Conservation (phyloP, 2,329 filamentous ascomycete species). For the Chaetomiaceae sp. region DNA sequence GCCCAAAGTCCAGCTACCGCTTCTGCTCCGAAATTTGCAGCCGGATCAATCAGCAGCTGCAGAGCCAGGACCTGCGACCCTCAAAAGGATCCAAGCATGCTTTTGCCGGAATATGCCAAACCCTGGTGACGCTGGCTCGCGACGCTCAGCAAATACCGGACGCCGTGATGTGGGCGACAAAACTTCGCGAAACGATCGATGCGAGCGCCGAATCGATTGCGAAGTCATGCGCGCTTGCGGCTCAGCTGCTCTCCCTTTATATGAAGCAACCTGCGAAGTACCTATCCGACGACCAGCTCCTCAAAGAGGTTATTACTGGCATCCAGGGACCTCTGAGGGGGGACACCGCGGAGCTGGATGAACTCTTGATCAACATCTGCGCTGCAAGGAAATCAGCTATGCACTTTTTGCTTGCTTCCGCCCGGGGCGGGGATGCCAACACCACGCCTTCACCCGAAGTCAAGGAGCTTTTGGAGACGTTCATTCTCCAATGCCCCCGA, state of each 20-base stretch:
- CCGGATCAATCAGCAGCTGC: conserved; percentile 35
- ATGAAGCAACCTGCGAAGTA: conserved; percentile 40
- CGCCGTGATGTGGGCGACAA: conserved; percentile 50
- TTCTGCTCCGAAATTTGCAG: conserved; percentile 32
- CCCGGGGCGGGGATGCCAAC: conserved; percentile 11
- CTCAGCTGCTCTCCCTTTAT: conserved; percentile 49
- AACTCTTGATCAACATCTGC: conserved; percentile 52
- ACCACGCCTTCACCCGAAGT: conserved; percentile 19
- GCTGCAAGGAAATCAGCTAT: conserved; percentile 49
- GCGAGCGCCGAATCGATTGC: conserved; percentile 41
- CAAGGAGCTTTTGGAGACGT: conserved; percentile 42
- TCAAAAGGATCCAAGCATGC: conserved; percentile 37
- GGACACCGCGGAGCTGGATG: conserved; percentile 53
- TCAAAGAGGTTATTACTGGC: conserved; percentile 45
- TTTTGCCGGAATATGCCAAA: conserved; percentile 44
- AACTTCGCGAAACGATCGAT: conserved; percentile 36
- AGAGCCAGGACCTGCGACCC: conserved; percentile 30
- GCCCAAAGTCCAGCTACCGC: conserved; percentile 34
- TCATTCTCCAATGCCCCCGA: conserved; percentile 53
- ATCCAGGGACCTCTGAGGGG: conserved; percentile 56
- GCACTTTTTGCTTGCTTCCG: conserved; percentile 35
- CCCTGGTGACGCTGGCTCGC: conserved; percentile 39
- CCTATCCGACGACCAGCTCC: conserved; percentile 35
- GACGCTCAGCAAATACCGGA: conserved; percentile 45
- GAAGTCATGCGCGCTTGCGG: conserved; percentile 45